phyloP scores from a whole-genome alignment of 169 alveolate species.

The Perkinsus olseni region DNA sequence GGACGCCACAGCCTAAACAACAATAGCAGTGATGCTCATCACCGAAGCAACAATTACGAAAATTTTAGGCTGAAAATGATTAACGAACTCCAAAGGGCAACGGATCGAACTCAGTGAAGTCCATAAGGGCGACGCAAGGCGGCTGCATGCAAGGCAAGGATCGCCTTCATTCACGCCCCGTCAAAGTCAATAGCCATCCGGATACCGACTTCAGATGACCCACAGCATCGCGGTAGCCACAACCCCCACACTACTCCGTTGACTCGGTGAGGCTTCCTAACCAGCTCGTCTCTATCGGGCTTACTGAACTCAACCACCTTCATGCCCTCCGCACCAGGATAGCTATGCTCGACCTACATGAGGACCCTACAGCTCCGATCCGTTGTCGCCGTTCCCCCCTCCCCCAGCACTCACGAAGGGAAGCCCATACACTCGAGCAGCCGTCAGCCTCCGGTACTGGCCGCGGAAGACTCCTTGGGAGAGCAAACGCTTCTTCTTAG shows the following conservation, averaged over 20 bases:
- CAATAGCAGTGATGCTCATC: neutral
- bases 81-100: too few relatives aligned
- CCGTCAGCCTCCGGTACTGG: neutral
- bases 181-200: too few relatives aligned
- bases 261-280: neutral
- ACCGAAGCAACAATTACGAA: too few relatives aligned
- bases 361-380: neutral
- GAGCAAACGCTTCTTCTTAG: neutral
- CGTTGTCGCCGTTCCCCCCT: neutral
- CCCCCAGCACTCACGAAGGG: neutral
- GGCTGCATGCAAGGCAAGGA: too few relatives aligned
- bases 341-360: neutral
- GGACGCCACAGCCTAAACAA: neutral
- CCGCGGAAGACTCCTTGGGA: neutral
- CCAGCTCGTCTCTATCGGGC: neutral
- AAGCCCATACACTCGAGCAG: neutral
- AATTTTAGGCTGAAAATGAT: too few relatives aligned
- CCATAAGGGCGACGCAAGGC: too few relatives aligned
- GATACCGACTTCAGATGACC: too few relatives aligned
- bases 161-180: neutral
- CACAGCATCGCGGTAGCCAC: neutral
- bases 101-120: too few relatives aligned
- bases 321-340: neutral
- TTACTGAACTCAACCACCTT: neutral
- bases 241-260: neutral